These are phyloP conservation scores for Amanita muscaria DNA, from an alignment of 768 basidiomycete species.

Conservation along the genomic window DNA sequence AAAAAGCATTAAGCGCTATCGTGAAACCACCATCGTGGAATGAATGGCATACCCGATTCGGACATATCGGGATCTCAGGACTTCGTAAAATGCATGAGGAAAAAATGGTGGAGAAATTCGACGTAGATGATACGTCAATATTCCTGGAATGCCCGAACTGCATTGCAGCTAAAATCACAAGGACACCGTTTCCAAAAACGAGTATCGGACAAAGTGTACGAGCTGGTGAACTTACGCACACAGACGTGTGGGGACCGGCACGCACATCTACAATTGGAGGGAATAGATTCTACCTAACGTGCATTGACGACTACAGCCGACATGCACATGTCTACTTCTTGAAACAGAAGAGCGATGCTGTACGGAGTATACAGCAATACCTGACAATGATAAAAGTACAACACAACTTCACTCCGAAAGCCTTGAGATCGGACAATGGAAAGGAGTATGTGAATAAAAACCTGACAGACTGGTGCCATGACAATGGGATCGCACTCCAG, in stretches of 20 bases:
- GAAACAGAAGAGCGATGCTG: no score
- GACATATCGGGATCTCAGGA: no score
- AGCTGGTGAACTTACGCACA: neutral
- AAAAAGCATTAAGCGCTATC: no score
- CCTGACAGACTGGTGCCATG: neutral
- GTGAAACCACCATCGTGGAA: no score
- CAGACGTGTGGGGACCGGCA: neutral
- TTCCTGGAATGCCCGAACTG: no score
- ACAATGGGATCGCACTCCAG: neutral
- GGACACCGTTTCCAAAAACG: constrained; percentile 26
- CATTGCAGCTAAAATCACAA: constrained; percentile 34
- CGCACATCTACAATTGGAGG: neutral
- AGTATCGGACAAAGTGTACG: neutral
- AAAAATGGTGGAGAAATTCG: no score
- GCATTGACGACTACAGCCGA: no score
- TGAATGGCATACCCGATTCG: no score
- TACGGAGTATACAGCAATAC: neutral
- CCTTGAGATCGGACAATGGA: neutral
- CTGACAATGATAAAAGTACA: neutral
- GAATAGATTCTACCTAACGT: no score
- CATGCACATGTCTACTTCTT: no score
- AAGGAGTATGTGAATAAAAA: neutral
- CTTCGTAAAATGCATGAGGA: no score
- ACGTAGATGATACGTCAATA: no score
- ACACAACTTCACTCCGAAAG: neutral